Conservation (phyloP, 2,329 filamentous ascomycete species). For the Aspergillus hortae region DNA sequence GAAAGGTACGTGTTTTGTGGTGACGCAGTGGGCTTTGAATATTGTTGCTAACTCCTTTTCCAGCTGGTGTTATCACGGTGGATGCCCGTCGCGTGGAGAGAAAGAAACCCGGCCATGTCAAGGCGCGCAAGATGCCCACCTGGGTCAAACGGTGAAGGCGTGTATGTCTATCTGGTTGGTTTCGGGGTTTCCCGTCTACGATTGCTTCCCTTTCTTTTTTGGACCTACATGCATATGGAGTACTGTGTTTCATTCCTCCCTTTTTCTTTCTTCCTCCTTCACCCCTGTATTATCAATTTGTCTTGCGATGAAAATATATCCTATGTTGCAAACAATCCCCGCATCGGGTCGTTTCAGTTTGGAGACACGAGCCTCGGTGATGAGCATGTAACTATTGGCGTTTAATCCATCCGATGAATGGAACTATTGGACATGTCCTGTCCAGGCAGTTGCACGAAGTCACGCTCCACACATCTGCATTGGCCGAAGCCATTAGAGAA, state of each 20-base stretch:
- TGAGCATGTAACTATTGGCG: background rate
- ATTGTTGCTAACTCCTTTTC: constrained; percentile 21
- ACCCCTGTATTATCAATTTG: background rate
- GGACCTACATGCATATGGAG: background rate
- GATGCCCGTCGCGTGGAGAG: constrained; percentile 91
- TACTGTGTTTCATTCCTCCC: background rate
- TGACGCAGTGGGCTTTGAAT: background rate
- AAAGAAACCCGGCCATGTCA: constrained; percentile 94
- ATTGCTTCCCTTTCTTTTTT: background rate
- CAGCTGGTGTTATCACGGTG: constrained; percentile 88
- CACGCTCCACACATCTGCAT: no score
- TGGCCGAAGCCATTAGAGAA: no score
- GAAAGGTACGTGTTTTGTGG: constrained; percentile 65
- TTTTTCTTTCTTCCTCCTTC: background rate
- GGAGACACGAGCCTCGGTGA: background rate
- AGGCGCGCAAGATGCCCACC: constrained; percentile 95
- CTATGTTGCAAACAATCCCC: background rate
- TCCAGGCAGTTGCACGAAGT: background rate
- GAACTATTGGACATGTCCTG: background rate
- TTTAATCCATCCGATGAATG: background rate
- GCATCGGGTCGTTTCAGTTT: background rate
- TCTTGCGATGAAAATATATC: background rate
- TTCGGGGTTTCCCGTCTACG: constrained; percentile 5
- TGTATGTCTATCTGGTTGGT: constrained; percentile 16
- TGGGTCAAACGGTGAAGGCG: constrained; percentile 79